Evolutionary conservation across 768 basidiomycete species (phyloP), one percentile per base, ranked within the genome.

Genomic region (Mycena vitilis): DNA sequence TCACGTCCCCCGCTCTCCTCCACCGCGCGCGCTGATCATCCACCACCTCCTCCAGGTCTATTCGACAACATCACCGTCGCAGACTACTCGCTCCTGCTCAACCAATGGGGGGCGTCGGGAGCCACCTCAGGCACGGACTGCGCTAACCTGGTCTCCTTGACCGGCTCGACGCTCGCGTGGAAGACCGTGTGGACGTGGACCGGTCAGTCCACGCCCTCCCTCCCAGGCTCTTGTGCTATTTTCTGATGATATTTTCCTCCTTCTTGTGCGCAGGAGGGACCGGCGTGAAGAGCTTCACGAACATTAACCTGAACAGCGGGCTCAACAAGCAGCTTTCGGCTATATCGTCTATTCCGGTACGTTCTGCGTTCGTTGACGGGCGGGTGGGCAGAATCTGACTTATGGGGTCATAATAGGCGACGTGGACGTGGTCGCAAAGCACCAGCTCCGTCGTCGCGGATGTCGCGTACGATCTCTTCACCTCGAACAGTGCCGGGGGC

Each of bases 381-480:
- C n/a, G n/a, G n/a, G n/a, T n/a, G n/a, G n/a, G n/a, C n/a, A n/a
- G n/a, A n/a, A n/a, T n/a, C n/a, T n/a, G n/a, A n/a, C n/a, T n/a
- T n/a, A n/a, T n/a, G n/a, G n/a, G n/a, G n/a, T n/a, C n/a, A n/a
- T n/a, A n/a, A n/a, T n/a, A n/a, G n/a, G n/a, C n/a, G 38, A 78
- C 74, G 0, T 91, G 90, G 90, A 62, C 75, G 1, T 91, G 90
- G 90, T 82, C 81, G 7, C 86, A 88, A 66, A 71, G 71, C 16
- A 76, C 75, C 13, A 78, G 80, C 6, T 75, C 74, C 1, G 77
- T 87, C 64, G 84, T 87, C 30, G 84, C 86, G 0, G 83, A 91
- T 63, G 82, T 89, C 34, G 87, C 89, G 8, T 91, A 83, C 66
- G 90, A 91, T 69, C 66, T 91, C 1, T 92, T 91, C 81, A 91